Conservation (phyloP, 2,329 filamentous ascomycete species). For the Xylaria sp. region DNA sequence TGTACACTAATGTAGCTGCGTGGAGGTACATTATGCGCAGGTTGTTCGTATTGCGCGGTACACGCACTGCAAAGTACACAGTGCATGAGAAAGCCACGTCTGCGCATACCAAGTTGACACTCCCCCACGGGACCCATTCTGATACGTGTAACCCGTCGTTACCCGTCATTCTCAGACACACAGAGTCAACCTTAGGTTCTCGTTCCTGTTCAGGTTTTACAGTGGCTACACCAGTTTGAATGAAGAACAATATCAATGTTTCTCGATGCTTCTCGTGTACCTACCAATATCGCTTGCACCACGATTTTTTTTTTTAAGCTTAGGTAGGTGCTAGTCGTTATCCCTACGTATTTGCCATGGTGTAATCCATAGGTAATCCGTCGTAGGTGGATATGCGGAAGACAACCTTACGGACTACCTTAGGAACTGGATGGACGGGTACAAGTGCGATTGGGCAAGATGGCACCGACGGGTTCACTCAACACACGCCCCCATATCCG, state of each 20-base stretch:
- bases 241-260: background rate
- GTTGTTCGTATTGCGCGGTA: background rate
- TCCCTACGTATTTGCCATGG: background rate
- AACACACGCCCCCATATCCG: no score
- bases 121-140: conserved; percentile 2
- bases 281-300: background rate
- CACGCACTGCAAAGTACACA: background rate
- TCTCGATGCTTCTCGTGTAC: background rate
- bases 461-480: no score
- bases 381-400: background rate
- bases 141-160: background rate
- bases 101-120: background rate
- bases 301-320: background rate
- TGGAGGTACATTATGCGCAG: background rate
- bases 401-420: no score
- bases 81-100: background rate
- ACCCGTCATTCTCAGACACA: background rate
- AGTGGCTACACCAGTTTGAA: background rate
- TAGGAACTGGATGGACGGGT: no score
- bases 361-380: no score
- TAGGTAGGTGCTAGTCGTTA: background rate
- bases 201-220: background rate
- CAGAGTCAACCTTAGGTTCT: background rate
- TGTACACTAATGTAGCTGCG: background rate
- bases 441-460: no score